These are phyloP conservation scores for Sarocladiaceae sp. DNA, from an alignment of 2,329 filamentous ascomycete species.

Conservation along the genomic window DNA sequence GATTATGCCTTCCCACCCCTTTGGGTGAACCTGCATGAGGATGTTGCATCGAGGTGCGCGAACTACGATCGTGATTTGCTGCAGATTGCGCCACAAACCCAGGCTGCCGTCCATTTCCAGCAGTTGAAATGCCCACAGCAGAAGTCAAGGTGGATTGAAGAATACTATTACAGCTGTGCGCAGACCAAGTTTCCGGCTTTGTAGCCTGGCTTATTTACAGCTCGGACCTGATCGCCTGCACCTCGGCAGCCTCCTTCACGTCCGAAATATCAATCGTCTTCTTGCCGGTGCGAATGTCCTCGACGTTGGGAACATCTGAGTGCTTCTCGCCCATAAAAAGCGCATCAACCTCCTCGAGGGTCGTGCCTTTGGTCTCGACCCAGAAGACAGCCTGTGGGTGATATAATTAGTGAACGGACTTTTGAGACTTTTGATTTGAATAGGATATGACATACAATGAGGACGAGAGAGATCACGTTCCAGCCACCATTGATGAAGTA, in stretches of 20 bases:
- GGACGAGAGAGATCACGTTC: constrained; percentile 12
- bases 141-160: too few relatives aligned
- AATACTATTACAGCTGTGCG: too few relatives aligned
- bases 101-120: too few relatives aligned
- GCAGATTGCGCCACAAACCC: too few relatives aligned
- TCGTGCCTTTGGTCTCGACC: constrained; percentile 16
- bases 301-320: background rate
- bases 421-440: constrained; percentile 1
- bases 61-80: too few relatives aligned
- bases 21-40: too few relatives aligned
- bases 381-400: constrained; percentile 10
- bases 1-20: too few relatives aligned
- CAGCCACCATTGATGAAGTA: constrained; percentile 16
- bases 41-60: too few relatives aligned
- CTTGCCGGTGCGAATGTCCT: background rate
- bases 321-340: constrained; percentile 12
- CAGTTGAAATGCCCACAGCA: too few relatives aligned
- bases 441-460: constrained; percentile 15
- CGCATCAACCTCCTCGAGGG: constrained; percentile 16
- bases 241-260: background rate
- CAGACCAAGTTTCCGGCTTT: too few relatives aligned
- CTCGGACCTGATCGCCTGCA: background rate
- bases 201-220: background rate
- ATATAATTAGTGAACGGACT: background rate
- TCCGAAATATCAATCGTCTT: background rate